Percentiles rank a stretch among this genome's conserved stretches.
phyloP scores from a whole-genome alignment of 1,284 basidiomycete species.

The Ceratobasidium sp. region DNA sequence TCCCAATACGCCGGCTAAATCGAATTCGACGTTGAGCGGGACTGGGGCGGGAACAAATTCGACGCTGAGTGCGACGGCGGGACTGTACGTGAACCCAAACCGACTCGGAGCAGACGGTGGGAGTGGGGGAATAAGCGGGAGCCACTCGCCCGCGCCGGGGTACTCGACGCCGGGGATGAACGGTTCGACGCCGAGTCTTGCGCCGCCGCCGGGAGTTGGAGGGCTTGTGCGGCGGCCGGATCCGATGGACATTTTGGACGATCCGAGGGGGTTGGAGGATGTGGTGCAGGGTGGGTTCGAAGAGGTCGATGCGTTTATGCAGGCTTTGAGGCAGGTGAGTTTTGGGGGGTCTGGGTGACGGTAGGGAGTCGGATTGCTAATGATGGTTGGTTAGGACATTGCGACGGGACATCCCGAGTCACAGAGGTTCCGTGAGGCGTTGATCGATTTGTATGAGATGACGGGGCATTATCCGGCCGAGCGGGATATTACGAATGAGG shows the following conservation, averaged over 20 bases:
- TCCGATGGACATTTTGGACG: conserved; percentile 25
- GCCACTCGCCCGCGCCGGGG: conserved; percentile 29
- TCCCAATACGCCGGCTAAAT: conserved; percentile 8
- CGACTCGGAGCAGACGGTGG: not conserved
- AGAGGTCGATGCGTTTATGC: conserved; percentile 38
- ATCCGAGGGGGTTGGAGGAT: conserved; percentile 38
- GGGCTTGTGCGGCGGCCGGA: conserved; percentile 14
- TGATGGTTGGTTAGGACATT: conserved; percentile 25
- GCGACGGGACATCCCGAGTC: conserved; percentile 37
- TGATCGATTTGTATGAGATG: conserved; percentile 35
- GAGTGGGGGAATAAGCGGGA: not conserved
- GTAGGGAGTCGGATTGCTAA: not conserved
- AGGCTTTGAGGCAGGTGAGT: conserved; percentile 35
- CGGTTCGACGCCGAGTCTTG: conserved; percentile 6
- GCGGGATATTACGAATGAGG: conserved; percentile 40
- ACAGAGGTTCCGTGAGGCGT: conserved; percentile 31
- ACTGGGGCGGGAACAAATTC: not conserved
- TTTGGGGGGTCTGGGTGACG: not conserved
- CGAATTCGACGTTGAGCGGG: not conserved
- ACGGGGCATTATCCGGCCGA: conserved; percentile 42
- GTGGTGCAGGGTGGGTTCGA: conserved; percentile 17
- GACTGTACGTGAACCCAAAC: conserved; percentile 37
- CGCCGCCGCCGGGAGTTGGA: not conserved
- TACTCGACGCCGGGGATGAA: not conserved
- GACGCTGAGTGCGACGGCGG: not conserved